Base-by-base conservation (phyloP, 495 filamentous ascomycete genomes). In the Hyaloscypha bicolor region DNA sequence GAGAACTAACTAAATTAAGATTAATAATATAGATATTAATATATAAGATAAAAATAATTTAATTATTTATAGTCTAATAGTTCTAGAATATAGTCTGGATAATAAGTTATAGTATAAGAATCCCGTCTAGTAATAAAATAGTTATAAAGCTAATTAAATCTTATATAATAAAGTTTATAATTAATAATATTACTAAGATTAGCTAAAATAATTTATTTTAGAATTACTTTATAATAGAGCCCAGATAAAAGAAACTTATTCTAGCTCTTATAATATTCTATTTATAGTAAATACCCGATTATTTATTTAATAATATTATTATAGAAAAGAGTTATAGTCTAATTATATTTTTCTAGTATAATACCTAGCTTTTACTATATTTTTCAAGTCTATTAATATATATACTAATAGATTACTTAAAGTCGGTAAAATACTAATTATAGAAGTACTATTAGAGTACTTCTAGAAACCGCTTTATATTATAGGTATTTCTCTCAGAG, bases 111-210 rank as follows among this genome's bases (percentile, higher is more conserved):
- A 60, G 60, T 52, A 51, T 68, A 33, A 56, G 62, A 30, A 6
- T 12, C 37, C 25, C 31, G 6, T 57, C 30, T 48, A 42, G 9
- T 37, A 37, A 32, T 21, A 14, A 30, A 2, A 37, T 1, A 0
- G 2, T 57, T 9, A 25, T 51, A 35, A 31, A 33, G 58, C 55
- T 45, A 63, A 51, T 64, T 30, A 31, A 37, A 25, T 37, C 60
- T 58, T 55, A 35, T 69, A 32, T 32, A 76, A 69, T 63, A 21
- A 71, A 75, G 64, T 75, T 75, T 65, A 63, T 64, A 57, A 73
- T 25, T 2, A 2, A 25, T 2, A 2, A 25, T 25, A 25, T 25
- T 25, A 25, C 25, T 25, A 25, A 25, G 19, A 73, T 72, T 60
- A 45, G 58, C 11, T 76, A 62, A 68, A 53, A 71, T 48, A 58